Evolutionary conservation across 345 rosid genomes (phyloP), one percentile per base, ranked within the genome.

Genomic region (Salix dunnii): DNA sequence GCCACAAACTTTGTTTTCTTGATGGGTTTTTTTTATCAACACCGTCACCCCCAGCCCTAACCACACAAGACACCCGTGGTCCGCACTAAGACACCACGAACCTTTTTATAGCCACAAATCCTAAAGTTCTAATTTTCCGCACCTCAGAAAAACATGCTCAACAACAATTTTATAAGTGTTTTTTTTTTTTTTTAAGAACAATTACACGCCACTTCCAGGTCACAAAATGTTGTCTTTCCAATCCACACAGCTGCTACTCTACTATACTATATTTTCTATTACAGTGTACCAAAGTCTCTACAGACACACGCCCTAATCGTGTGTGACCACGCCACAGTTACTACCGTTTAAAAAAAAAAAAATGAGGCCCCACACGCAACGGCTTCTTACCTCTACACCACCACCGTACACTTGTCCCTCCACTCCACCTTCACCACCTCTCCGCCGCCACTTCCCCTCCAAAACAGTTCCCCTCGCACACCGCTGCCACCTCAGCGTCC

Each of bases 371-470:
- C 58, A 64, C 33, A 7, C 48, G 6, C 66, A 71, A 13, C 30
- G 66, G 14, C 63, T 62, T 70, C 58, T 40, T 43, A n/a, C 64
- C 40, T 51, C 48, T 12, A 60, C 27, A 11, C 73, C 67, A 25
- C 76, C 40, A 43, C 72, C 53, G 61, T 16, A n/a, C 71, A 31
- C 46, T 2, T 2, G 16, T 33, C 2, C 51, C 51, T 55, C 53
- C 33, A 2, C 69, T 27, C 14, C 71, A 5, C 60, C 71, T 1
- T 33, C 58, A 28, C 73, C 38, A 31, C 48, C 10, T 18, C 63
- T 71, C 71, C 69, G 27, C 77, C 70, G 75, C 70, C 80, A 64
- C 60, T 70, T 78, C 33, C 70, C 74, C 67, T 40, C 73, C 49
- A 63, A 17, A 49, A 6, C 8, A 33, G 7, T 43, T 67, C 40